These are phyloP conservation scores for Penicillium expansum DNA, from an alignment of 2,329 filamentous ascomycete genomes.

Conservation along the genomic window DNA sequence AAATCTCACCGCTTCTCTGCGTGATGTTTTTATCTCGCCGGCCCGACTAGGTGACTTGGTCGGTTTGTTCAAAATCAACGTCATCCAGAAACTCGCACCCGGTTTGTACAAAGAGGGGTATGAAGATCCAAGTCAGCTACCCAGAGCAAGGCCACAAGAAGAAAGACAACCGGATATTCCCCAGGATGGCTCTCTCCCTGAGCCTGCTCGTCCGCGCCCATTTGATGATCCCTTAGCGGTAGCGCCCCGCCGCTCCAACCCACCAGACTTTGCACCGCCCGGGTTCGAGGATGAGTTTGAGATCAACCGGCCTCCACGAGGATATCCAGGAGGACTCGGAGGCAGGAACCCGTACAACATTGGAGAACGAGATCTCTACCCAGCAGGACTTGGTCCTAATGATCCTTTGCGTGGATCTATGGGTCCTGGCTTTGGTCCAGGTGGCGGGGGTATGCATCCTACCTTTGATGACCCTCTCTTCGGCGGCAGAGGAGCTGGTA, in stretches of 20 bases:
- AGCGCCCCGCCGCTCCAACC: constrained; percentile 60
- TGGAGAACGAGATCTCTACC: constrained; percentile 66
- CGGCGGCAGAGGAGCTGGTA: constrained; percentile 52
- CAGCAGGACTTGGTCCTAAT: constrained; percentile 64
- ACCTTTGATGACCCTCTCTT: constrained; percentile 92
- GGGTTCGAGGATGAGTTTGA: constrained; percentile 93
- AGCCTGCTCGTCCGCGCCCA: constrained; percentile 66
- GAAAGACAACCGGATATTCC: constrained; percentile 46
- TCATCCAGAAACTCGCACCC: constrained; percentile 82
- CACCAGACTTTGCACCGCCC: constrained; percentile 77
- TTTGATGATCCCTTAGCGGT: constrained; percentile 65
- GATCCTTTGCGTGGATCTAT: constrained; percentile 73
- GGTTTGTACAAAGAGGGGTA: constrained; percentile 75
- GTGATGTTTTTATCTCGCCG: constrained; percentile 70
- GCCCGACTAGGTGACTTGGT: constrained; percentile 69
- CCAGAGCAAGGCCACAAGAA: constrained; percentile 43
- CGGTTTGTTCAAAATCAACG: constrained; percentile 68
- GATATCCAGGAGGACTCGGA: constrained; percentile 41
- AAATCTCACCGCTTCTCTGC: constrained; percentile 35
- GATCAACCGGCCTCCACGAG: constrained; percentile 65
- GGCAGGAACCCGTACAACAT: constrained; percentile 64
- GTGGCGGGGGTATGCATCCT: constrained; percentile 85
- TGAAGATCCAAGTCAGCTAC: constrained; percentile 52
- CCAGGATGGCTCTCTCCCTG: constrained; percentile 54
- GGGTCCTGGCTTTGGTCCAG: constrained; percentile 59